Percentiles rank a stretch among this genome's conserved stretches.
Conservation (phyloP, 129 eudicot species). For the Cynara cardunculus region DNA sequence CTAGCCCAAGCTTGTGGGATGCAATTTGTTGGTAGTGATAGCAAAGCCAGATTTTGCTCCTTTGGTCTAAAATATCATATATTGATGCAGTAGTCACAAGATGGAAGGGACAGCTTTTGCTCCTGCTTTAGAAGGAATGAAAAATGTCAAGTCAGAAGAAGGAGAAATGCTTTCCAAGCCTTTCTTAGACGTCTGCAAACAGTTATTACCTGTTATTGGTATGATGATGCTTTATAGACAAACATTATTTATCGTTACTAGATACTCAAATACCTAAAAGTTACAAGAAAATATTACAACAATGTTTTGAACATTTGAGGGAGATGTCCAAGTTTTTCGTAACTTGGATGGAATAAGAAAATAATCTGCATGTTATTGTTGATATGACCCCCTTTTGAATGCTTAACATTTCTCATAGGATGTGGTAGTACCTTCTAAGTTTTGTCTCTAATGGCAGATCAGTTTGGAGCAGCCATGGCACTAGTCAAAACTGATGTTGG, state of each 20-base stretch:
- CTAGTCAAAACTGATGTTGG: conserved; percentile 77
- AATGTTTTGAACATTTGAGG: not conserved
- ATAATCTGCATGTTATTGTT: not conserved
- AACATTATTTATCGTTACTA: not conserved
- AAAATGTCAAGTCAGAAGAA: conserved; percentile 71
- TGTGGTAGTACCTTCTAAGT: not conserved
- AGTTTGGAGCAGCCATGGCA: conserved; percentile 81
- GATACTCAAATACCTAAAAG: not conserved
- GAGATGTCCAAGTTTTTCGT: not conserved
- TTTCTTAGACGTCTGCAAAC: conserved; percentile 94
- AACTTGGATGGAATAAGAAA: not conserved
- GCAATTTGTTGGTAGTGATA: too few species aligned
- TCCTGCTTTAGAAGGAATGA: conserved; percentile 87
- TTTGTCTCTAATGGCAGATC: conserved; percentile 41
- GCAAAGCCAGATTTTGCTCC: not conserved
- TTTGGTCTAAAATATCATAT: not conserved
- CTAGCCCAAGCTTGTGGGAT: too few species aligned
- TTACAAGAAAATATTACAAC: not conserved
- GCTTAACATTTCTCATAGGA: not conserved
- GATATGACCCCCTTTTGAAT: not conserved
- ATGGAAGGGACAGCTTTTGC: conserved; percentile 81
- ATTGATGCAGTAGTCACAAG: conserved; percentile 10
- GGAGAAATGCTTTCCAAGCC: conserved; percentile 84
- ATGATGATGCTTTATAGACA: conserved; percentile 14
- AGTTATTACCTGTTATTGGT: conserved; percentile 84